These are phyloP conservation scores for Lizonia empirigonia DNA, from an alignment of 2,329 filamentous ascomycete genomes.

Conservation along the genomic window DNA sequence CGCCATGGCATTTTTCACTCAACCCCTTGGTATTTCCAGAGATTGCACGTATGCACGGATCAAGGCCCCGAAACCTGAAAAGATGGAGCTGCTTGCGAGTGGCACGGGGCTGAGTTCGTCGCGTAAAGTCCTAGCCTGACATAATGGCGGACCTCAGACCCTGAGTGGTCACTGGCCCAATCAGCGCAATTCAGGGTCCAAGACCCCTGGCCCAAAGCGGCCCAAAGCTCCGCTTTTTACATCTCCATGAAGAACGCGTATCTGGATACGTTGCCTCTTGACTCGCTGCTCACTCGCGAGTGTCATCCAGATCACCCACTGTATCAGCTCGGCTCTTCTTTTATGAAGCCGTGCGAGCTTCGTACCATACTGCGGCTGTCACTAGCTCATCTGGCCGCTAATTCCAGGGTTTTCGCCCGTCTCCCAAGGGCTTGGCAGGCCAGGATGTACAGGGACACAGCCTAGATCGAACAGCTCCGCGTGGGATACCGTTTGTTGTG, in stretches of 20 bases:
- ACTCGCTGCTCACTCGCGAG: conserved; percentile 1
- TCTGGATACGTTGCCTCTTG: conserved; percentile 5
- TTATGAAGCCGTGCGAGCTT: neutral
- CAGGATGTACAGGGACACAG: conserved; percentile 3
- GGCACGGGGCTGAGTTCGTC: conserved; percentile 17
- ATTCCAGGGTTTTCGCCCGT: conserved; percentile 6
- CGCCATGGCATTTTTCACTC: neutral
- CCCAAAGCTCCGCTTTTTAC: neutral
- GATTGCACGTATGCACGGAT: conserved; percentile 17
- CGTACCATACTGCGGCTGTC: neutral
- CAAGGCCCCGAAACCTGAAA: conserved; percentile 10
- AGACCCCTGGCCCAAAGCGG: conserved; percentile 3
- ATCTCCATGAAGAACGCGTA: conserved; percentile 12
- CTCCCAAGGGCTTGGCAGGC: conserved; percentile 13
- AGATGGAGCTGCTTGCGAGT: conserved; percentile 14
- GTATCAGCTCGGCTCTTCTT: conserved; percentile 3
- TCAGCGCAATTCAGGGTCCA: conserved; percentile 12
- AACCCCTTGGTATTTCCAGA: conserved; percentile 6
- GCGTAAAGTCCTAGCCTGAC: conserved; percentile 3
- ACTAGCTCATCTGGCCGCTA: conserved; percentile 1
- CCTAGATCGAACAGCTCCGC: conserved; percentile 7
- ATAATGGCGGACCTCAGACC: conserved; percentile 1
- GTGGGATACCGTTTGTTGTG: neutral
- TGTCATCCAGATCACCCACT: neutral
- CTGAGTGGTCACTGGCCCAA: neutral